A percentile compares a stretch with the other conserved stretches of the same genome.
Evolutionary conservation across 345 rosid species (phyloP).

Genomic region (Arabidopsis suecica): DNA sequence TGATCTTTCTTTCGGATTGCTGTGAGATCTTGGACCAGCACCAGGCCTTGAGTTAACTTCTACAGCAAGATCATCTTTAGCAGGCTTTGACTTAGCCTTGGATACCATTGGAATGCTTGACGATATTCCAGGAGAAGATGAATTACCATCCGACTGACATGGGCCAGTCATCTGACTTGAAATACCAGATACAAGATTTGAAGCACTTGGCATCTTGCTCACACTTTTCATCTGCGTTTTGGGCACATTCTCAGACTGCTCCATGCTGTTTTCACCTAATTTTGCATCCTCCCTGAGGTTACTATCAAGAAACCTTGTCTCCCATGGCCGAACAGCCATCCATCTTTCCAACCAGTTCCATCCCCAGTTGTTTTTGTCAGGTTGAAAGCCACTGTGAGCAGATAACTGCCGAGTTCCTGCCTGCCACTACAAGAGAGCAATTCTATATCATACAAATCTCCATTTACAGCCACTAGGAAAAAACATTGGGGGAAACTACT

Average conservation of each 20-base stretch:
- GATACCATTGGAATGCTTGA: slow-evolving; percentile 57
- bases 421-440: slow-evolving; percentile 77
- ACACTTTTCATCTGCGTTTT: slow-evolving; percentile 58
- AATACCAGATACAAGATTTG: slow-evolving; percentile 51
- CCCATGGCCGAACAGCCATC: slow-evolving; percentile 99
- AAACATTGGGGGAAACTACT: background rate
- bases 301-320: slow-evolving; percentile 92
- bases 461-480: slow-evolving; percentile 21
- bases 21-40: slow-evolving; percentile 65
- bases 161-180: slow-evolving; percentile 71
- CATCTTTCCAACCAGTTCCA: slow-evolving; percentile 99
- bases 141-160: slow-evolving; percentile 69
- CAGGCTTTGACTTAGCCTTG: slow-evolving; percentile 59
- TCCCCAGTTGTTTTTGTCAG: slow-evolving; percentile 99
- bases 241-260: slow-evolving; percentile 54
- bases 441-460: background rate
- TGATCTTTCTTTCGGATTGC: slow-evolving; percentile 90
- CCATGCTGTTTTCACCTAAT: slow-evolving; percentile 56
- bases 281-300: slow-evolving; percentile 80
- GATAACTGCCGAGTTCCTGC: slow-evolving; percentile 84
- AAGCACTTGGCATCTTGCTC: slow-evolving; percentile 57
- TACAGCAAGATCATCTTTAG: slow-evolving; percentile 54
- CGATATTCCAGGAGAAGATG: slow-evolving; percentile 67
- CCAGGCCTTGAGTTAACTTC: slow-evolving; percentile 61
- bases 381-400: slow-evolving; percentile 70